Evolutionary conservation across 768 basidiomycete species (phyloP).

Genomic region (Krasilnikovozyma curviuscula): DNA sequence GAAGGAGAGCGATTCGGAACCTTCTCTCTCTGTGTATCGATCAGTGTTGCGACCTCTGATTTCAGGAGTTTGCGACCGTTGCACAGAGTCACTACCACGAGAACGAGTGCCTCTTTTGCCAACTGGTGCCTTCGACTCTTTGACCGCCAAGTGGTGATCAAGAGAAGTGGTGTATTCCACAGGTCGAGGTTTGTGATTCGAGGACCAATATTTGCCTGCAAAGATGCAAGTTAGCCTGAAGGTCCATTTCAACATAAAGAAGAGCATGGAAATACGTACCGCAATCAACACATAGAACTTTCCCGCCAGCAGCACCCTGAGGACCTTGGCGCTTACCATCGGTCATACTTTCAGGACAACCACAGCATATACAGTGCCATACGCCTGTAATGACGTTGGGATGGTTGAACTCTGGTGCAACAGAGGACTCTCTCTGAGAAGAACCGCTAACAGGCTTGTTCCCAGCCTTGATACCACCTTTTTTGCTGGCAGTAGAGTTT

Average conservation of each 20-base stretch:
- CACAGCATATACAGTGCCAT: slow-evolving; percentile 92
- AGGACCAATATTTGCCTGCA: slow-evolving; percentile 73
- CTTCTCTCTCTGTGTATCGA: too few species aligned
- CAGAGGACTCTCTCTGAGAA: too few species aligned
- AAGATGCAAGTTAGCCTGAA: background rate
- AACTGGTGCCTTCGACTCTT: too few species aligned
- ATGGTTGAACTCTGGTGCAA: slow-evolving; percentile 69
- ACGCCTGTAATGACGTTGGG: slow-evolving; percentile 61
- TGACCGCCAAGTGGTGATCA: slow-evolving; percentile 44
- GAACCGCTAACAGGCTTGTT: too few species aligned
- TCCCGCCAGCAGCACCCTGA: slow-evolving; percentile 66
- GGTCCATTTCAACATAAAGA: background rate
- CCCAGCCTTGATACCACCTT: too few species aligned
- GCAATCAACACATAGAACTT: slow-evolving; percentile 79
- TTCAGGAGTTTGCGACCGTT: too few species aligned
- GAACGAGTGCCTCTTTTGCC: too few species aligned
- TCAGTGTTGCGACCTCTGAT: too few species aligned
- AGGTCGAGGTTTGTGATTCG: slow-evolving; percentile 60
- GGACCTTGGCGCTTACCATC: slow-evolving; percentile 75
- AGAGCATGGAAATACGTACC: slow-evolving; percentile 41
- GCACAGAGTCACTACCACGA: too few species aligned
- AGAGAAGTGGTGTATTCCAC: slow-evolving; percentile 60
- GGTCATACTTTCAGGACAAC: slow-evolving; percentile 70
- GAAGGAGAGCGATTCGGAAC: slow-evolving; percentile 10
- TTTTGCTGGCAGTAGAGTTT: too few species aligned